Evolutionary conservation across 257 asterid genomes (phyloP), one percentile per base, ranked within the genome.

Genomic region (Primulina eburnea): DNA sequence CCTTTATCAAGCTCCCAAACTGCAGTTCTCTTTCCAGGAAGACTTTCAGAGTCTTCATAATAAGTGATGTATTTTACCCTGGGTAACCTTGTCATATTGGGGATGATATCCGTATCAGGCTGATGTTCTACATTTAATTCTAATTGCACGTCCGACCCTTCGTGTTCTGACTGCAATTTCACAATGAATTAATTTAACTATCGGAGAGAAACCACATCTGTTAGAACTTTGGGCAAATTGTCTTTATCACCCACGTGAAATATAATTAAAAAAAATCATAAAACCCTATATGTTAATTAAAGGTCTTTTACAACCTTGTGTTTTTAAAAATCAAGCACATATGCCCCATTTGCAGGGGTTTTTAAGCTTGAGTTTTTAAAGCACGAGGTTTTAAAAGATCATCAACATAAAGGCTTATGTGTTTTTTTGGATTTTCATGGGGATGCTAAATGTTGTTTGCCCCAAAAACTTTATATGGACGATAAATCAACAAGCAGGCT

Each of bases 1-100:
- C 99, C 86, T 86, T 93, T 91, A 81, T 93, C 99, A 81, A 93
- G 84, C 83, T 93, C 99, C 99, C 99, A 93, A 71, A 93, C 96
- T 70, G 99, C 96, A 59, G 99, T 93, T 79, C 97, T 89, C 82
- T 82, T 86, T 81, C 96, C 99, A 18, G 89, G 96, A 77, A 83
- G 87, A 81, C 96, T 90, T 81, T 89, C 96, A 77, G 97, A 84
- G 78, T 93, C 99, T 88, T 93, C 99, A 65, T 86, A 93, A 80
- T 93, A 93, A 69, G 99, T 93, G 68, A 93, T 93, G 86, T 93
- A 93, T 84, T 93, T 93, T 73, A 85, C 92, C 71, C 86, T 84
- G 63, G 87, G 81, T 61, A 89, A 86, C 84, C 89, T 84, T 76
- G 99, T 89, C 99, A 93, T 93, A 84, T 87, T 86, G 83, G 96